A percentile compares a stretch with the other conserved stretches of the same genome.
Evolutionary conservation across 2,329 filamentous ascomycete species (phyloP).

Genomic region (Ceratocystis diversiconidia): DNA sequence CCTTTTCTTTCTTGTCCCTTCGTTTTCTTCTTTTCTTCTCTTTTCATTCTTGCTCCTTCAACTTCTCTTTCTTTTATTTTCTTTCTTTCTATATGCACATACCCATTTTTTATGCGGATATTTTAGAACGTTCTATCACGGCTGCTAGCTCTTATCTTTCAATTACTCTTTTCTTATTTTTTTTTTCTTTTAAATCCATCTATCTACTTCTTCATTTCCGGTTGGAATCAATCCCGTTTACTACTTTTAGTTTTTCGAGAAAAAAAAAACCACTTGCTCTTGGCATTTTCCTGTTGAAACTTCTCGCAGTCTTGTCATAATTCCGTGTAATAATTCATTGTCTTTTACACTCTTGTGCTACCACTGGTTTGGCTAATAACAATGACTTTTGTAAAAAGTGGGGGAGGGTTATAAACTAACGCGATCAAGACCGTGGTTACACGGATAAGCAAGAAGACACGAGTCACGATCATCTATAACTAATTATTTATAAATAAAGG

Average conservation of each 20-base stretch:
- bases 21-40: not conserved
- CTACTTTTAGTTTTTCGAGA: not conserved
- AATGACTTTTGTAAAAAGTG: not conserved
- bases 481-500: too few relatives aligned
- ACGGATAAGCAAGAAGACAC: not conserved
- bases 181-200: conserved; percentile 11
- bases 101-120: not conserved
- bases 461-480: too few relatives aligned
- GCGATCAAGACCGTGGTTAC: not conserved
- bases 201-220: conserved; percentile 16
- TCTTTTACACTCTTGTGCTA: not conserved
- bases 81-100: not conserved
- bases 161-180: conserved; percentile 6
- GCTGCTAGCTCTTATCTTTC: conserved; percentile 4
- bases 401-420: not conserved
- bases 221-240: conserved; percentile 17
- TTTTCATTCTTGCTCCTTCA: not conserved
- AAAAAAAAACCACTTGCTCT: not conserved
- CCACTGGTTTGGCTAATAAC: not conserved
- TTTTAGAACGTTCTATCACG: conserved; percentile 1
- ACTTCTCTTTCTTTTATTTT: conserved; percentile 12
- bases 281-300: not conserved
- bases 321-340: not conserved
- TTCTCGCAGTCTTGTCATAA: not conserved
- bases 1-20: too few relatives aligned